Evolutionary conservation across 1,139 yeast species (phyloP).

Genomic region (Taphrina communis): DNA sequence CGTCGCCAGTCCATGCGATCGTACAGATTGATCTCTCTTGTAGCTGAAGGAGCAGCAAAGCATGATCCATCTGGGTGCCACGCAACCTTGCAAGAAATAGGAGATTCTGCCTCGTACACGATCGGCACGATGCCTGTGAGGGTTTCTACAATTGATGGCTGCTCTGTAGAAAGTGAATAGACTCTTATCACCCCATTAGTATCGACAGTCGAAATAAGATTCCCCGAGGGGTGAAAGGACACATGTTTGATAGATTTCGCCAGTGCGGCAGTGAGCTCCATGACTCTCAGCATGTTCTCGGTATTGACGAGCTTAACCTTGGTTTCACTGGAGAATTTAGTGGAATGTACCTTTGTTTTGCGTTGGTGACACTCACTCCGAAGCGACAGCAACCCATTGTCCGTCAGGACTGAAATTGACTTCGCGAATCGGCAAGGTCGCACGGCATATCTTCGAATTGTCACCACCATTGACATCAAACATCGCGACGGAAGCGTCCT

Average conservation of each 20-base stretch:
- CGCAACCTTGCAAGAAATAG: conserved; percentile 56
- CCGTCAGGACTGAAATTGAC: conserved; percentile 73
- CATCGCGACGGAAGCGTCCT: conserved; percentile 52
- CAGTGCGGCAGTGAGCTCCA: conserved; percentile 51
- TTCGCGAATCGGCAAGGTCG: conserved; percentile 71
- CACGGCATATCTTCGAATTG: conserved; percentile 48
- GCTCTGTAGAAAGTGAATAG: conserved; percentile 61
- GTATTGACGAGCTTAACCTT: conserved; percentile 64
- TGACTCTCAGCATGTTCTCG: conserved; percentile 53
- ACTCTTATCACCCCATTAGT: conserved; percentile 71
- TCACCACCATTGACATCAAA: conserved; percentile 49
- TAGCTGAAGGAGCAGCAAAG: conserved; percentile 63
- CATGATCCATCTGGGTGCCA: conserved; percentile 71
- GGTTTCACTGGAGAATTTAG: conserved; percentile 55
- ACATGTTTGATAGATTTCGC: conserved; percentile 57
- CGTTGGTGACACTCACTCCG: conserved; percentile 56
- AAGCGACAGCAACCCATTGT: conserved; percentile 69
- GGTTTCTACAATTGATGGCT: conserved; percentile 55
- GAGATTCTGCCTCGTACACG: conserved; percentile 52
- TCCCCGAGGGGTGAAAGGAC: conserved; percentile 67
- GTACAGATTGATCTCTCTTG: conserved; percentile 52
- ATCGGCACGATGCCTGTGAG: conserved; percentile 54
- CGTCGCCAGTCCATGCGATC: conserved; percentile 47
- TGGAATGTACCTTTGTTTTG: background rate
- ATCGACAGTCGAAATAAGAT: conserved; percentile 65